A percentile compares a stretch with the other conserved stretches of the same genome.
phyloP scores from a whole-genome alignment of 768 basidiomycete genomes.

The Dacryopinax primogenitus region DNA sequence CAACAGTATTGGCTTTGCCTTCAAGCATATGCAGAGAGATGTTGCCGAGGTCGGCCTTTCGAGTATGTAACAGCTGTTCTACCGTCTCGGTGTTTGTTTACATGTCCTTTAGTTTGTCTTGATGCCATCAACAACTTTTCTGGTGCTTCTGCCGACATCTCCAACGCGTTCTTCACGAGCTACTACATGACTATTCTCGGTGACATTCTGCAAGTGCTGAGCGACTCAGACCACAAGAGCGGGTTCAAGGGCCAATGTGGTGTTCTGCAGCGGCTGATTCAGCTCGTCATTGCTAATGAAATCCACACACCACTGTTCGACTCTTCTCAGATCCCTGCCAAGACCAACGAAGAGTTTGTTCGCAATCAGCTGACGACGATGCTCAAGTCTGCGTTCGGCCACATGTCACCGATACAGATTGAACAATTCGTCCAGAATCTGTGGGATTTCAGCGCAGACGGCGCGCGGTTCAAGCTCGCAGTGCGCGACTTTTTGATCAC shows the following conservation, averaged over 20 bases:
- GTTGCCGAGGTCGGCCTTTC: conserved; percentile 69
- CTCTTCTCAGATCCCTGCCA: conserved; percentile 45
- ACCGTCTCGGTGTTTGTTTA: neutral
- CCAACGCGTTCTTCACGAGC: conserved; percentile 90
- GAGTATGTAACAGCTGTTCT: conserved; percentile 20
- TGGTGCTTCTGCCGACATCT: conserved; percentile 56
- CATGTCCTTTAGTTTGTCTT: conserved; percentile 51
- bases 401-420: conserved; percentile 56
- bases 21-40: conserved; percentile 98
- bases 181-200: conserved; percentile 88
- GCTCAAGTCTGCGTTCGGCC: conserved; percentile 79
- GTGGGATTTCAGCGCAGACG: conserved; percentile 30
- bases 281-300: conserved; percentile 68
- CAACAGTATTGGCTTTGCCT: conserved; percentile 99
- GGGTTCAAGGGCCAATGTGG: conserved; percentile 92
- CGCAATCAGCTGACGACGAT: conserved; percentile 77
- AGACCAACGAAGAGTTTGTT: conserved; percentile 68
- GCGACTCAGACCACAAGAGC: conserved; percentile 97
- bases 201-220: conserved; percentile 94
- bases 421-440: conserved; percentile 30
- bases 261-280: conserved; percentile 86
- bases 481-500: conserved; percentile 96
- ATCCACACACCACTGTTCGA: conserved; percentile 80
- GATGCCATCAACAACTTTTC: conserved; percentile 96
- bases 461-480: conserved; percentile 57